These are phyloP conservation scores for Leptodermis oblonga DNA, from an alignment of 257 asterid species.

Conservation along the genomic window DNA sequence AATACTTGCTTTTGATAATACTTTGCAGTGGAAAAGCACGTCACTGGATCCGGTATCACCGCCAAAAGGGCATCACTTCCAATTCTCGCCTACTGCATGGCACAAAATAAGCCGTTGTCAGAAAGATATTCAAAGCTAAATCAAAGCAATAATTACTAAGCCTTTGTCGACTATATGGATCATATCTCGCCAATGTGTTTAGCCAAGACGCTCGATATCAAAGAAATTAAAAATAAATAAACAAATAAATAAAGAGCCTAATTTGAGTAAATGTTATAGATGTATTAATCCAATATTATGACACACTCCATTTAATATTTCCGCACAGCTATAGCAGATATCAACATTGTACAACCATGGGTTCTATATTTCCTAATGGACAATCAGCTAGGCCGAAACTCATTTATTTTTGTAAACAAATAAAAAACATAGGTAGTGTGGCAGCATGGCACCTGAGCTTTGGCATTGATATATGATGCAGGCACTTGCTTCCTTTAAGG, in stretches of 20 bases:
- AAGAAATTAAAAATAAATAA: background rate
- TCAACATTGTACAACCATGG: background rate
- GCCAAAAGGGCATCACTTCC: conserved; percentile 68
- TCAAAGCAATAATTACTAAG: too few species aligned
- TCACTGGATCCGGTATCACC: conserved; percentile 93
- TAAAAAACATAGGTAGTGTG: background rate
- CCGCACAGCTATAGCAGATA: background rate
- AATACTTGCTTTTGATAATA: conserved; percentile 78
- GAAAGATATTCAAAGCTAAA: background rate
- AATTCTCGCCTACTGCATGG: conserved; percentile 67
- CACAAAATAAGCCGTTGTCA: conserved; percentile 30
- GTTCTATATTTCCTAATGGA: background rate
- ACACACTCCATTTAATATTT: background rate
- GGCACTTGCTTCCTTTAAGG: background rate
- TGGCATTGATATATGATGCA: background rate
- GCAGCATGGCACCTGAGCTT: background rate
- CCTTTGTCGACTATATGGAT: too few species aligned
- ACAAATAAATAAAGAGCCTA: too few species aligned
- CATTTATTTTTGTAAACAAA: background rate
- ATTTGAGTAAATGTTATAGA: background rate
- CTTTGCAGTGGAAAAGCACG: conserved; percentile 88
- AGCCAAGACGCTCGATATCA: too few species aligned
- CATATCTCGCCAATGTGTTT: too few species aligned
- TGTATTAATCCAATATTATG: background rate
- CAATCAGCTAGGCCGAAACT: background rate